Base-by-base conservation (phyloP, 176 grass and related monocot species). In the Aegilops speltoides region DNA sequence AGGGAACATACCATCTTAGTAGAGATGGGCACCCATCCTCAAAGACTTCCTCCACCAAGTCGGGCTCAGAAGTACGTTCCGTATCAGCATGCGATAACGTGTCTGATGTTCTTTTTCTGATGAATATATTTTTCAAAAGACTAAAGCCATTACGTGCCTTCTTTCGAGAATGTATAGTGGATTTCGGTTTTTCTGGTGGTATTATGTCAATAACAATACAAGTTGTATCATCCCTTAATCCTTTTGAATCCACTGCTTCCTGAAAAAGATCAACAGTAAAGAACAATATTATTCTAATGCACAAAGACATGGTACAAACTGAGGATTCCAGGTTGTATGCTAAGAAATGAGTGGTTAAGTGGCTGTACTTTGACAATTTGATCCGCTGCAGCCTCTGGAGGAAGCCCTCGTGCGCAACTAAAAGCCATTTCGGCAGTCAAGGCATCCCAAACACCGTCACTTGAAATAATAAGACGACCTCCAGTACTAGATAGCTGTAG, bases 381-480 rank as follows among this genome's bases (percentile, higher is more conserved):
- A 45, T 76, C 88, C 0, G 94, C 94, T 33, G 97, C 90, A 73
- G 84, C 80, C 36, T 94, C 94, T 75, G 90, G 86, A 80, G 87
- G 7, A 79, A 96, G 84, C 14, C 90, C 90, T 32, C 77, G 75
- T 72, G 90, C 93, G 67, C 91, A 96, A 85, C 57, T 93, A 81
- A 96, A 88, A 82, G 94, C 90, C 68, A 56, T 85, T 87, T 96
- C 94, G 10, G 62, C 86, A 73, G 71, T 89, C 77, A 99, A 94
- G 79, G 90, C 90, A 65, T 99, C 97, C 97, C 97, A 99, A 33
- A 99, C 97, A 59, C 97, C 97, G 25, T 99, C 97, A 84, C 97
- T 99, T 89, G 93, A 93, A 81, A 99, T 82, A 57, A 96, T 93
- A 66, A 99, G 80, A 40, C 94, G 89, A 43, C 94, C 92, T 79